Evolutionary conservation across 108 stramenopile species (phyloP).

Genomic region (Skeletonema costatum): DNA sequence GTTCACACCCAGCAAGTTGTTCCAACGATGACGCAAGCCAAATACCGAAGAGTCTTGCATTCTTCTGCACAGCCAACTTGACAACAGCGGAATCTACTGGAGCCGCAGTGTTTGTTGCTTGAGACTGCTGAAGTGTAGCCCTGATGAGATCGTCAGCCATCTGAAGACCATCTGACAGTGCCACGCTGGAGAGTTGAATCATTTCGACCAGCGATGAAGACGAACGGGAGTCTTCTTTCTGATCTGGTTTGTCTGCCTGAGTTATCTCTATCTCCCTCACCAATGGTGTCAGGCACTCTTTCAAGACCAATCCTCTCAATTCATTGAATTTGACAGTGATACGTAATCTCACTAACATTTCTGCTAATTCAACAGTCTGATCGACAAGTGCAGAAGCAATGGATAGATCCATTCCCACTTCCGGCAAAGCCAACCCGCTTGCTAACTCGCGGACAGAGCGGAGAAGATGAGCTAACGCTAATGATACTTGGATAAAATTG

Average conservation of each 20-base stretch:
- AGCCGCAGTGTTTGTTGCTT: conserved; percentile 22
- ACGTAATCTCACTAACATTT: conserved; percentile 69
- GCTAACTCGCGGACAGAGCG: conserved; percentile 74
- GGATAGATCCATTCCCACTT: conserved; percentile 65
- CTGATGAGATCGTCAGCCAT: conserved; percentile 83
- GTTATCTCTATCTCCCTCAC: conserved; percentile 40
- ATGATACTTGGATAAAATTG: conserved; percentile 62
- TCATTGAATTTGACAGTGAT: conserved; percentile 71
- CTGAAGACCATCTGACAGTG: conserved; percentile 80
- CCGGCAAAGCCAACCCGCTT: conserved; percentile 69
- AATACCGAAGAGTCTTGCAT: conserved; percentile 59
- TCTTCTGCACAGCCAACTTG: conserved; percentile 69
- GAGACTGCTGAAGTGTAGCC: conserved; percentile 48
- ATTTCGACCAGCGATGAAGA: conserved; percentile 40
- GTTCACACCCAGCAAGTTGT: conserved; percentile 73
- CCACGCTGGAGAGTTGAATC: conserved; percentile 71
- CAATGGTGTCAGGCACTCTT: conserved; percentile 76
- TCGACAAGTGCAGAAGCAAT: conserved; percentile 72
- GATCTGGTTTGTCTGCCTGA: conserved; percentile 24
- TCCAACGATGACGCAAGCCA: conserved; percentile 83
- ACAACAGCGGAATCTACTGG: conserved; percentile 63
- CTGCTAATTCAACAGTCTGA: conserved; percentile 67
- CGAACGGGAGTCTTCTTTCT: conserved; percentile 7
- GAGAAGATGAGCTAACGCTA: conserved; percentile 60
- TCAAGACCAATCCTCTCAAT: conserved; percentile 57